Base-by-base conservation (phyloP, 345 rosid species). In the Orychophragmus violaceus region DNA sequence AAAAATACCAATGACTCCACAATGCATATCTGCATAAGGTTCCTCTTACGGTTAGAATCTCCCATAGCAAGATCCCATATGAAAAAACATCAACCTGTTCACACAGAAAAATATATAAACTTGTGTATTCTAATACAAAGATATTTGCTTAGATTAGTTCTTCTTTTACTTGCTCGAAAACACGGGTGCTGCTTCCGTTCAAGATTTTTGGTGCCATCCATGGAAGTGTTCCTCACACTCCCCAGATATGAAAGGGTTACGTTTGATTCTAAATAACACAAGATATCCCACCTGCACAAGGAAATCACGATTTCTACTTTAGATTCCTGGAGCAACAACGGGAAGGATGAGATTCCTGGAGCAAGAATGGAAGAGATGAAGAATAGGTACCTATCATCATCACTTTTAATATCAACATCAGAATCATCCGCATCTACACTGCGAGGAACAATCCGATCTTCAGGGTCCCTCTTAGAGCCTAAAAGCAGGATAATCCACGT, bases 41-140 rank as follows among this genome's bases (percentile, higher is more conserved):
- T 82, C 91, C 66, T 83, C 86, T 48, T 82, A n/a, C 82, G 3
- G 90, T 83, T 80, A 80, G 66, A 71, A 83, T 83, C 79, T 85
- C 90, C 90, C 90, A 85, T 71, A 85, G n/a, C 10, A 84, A 81
- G 66, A 85, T 83, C 64, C 90, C 90, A 75, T 80, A 85, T 19
- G 90, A 85, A 77, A 80, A 85, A 62, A 85, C 90, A 59, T 85
- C 71, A 1, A 56, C 63, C 71, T 54, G 45, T 53, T 28, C 6
- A 53, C 3, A 29, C n/a, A 2, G 24, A 23, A 3, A 23, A 23
- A 23, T 22, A 33, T 50, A n/a, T n/a, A n/a, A 21, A 5, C 17
- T 55, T 54, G n/a, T 41, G 62, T 29, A 6, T 45, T 44, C 11
- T n/a, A 16, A n/a, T n/a, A n/a, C n/a, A n/a, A n/a, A n/a, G n/a